Percentiles rank a stretch among this genome's conserved stretches.
These are phyloP conservation scores for Pythium grandisporangium DNA, from an alignment of 352 stramenopile species.

Conservation along the genomic window DNA sequence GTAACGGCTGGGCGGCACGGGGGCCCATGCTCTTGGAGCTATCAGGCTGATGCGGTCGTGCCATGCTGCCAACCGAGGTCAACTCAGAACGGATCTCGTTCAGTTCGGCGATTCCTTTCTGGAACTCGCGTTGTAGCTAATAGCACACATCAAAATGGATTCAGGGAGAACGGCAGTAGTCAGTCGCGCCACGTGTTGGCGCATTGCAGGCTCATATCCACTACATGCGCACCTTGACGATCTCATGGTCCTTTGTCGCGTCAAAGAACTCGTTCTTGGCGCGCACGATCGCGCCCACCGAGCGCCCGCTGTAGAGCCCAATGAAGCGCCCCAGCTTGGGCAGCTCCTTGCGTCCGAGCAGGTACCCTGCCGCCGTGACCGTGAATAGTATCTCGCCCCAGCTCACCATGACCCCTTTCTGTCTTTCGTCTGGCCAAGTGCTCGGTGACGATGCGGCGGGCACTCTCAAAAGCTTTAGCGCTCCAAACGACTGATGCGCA, in stretches of 20 bases:
- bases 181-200: too few species aligned
- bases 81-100: conserved; percentile 75
- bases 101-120: conserved; percentile 67
- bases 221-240: conserved; percentile 40
- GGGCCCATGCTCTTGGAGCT: too few species aligned
- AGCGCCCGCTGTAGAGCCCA: conserved; percentile 49
- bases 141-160: not conserved
- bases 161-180: not conserved
- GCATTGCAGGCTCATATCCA: too few species aligned
- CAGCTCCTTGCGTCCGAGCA: conserved; percentile 63
- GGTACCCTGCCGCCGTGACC: conserved; percentile 50
- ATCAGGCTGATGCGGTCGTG: conserved; percentile 34
- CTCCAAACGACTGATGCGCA: too few species aligned
- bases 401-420: conserved; percentile 40
- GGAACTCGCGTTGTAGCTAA: conserved; percentile 65
- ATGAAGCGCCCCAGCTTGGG: conserved; percentile 55
- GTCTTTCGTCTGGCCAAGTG: too few species aligned
- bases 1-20: too few species aligned
- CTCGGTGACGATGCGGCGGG: too few species aligned
- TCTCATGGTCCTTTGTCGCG: conserved; percentile 68
- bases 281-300: conserved; percentile 56
- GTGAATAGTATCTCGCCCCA: conserved; percentile 61
- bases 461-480: too few species aligned
- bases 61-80: conserved; percentile 59
- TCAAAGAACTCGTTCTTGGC: conserved; percentile 83